Evolutionary conservation across 2,329 filamentous ascomycete genomes (phyloP).

Genomic region (Zymoseptoria pseudotritici): DNA sequence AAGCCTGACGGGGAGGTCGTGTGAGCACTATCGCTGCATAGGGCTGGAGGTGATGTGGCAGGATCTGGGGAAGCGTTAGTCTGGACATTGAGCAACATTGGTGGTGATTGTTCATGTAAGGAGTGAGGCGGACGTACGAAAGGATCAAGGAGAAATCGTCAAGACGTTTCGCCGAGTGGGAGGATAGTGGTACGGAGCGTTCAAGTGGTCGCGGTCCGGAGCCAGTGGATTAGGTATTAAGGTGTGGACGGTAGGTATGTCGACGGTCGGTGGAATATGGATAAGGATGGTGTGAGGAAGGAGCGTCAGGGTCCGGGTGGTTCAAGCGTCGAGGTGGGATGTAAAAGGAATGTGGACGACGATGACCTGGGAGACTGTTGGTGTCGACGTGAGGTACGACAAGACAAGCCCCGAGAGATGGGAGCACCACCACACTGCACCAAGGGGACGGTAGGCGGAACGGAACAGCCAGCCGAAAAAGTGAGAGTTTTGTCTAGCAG

Average conservation of each 20-base stretch:
- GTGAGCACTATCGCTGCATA: constrained; percentile 21
- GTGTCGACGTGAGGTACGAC: constrained; percentile 19
- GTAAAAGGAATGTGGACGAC: constrained; percentile 27
- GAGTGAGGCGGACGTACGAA: neutral
- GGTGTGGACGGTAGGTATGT: constrained; percentile 15
- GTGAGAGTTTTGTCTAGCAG: constrained; percentile 25
- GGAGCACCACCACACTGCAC: constrained; percentile 8
- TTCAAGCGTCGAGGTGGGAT: constrained; percentile 27
- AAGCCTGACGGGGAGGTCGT: constrained; percentile 14
- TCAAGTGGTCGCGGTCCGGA: neutral
- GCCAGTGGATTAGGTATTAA: constrained; percentile 20
- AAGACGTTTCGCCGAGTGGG: neutral
- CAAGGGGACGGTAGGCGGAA: constrained; percentile 26
- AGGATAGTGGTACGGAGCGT: constrained; percentile 2
- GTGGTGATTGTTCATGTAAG: neutral
- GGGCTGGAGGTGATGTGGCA: constrained; percentile 6
- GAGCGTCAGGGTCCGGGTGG: constrained; percentile 22
- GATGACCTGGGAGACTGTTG: constrained; percentile 18
- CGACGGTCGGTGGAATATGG: constrained; percentile 16
- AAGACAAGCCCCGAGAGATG: constrained; percentile 17
- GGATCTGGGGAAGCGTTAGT: neutral
- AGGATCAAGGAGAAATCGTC: neutral
- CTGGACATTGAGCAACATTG: neutral
- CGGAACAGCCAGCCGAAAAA: constrained; percentile 24
- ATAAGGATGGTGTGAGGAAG: constrained; percentile 16